Percentiles rank a stretch among this genome's conserved stretches.
phyloP scores from a whole-genome alignment of 805 yeast genomes.

The Scheffersomyces stipitis region DNA sequence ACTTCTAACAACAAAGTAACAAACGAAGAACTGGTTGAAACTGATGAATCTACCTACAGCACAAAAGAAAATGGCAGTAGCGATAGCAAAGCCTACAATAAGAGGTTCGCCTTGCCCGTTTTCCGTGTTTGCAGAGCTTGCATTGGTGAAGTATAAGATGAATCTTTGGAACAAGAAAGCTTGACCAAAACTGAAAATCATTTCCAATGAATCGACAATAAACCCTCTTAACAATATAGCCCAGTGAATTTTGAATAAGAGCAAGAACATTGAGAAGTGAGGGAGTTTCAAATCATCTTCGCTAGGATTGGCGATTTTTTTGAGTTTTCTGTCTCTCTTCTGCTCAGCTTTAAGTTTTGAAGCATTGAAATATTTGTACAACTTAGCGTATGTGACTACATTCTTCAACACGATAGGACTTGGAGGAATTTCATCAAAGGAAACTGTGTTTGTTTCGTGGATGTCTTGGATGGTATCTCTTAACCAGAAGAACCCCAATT shows the following conservation, averaged over 20 bases:
- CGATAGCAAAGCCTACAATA: constrained; percentile 14
- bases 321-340: neutral
- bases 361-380: constrained; percentile 1
- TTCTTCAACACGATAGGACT: constrained; percentile 3
- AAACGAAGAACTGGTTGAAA: constrained; percentile 17
- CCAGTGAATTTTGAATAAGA: constrained; percentile 5
- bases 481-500: constrained; percentile 20
- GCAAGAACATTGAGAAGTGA: constrained; percentile 4
- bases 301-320: constrained; percentile 2
- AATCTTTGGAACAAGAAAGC: constrained; percentile 13
- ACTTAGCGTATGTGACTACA: constrained; percentile 1
- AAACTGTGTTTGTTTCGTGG: constrained; percentile 19
- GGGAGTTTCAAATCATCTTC: constrained; percentile 4
- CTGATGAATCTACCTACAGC: constrained; percentile 12
- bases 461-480: constrained; percentile 22
- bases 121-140: constrained; percentile 1
- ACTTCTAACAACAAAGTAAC: constrained; percentile 9
- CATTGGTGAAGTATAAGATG: constrained; percentile 13
- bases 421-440: constrained; percentile 13
- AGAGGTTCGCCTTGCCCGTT: constrained; percentile 8
- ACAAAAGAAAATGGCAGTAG: constrained; percentile 7
- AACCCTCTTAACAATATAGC: neutral
- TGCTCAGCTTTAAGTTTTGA: constrained; percentile 1
- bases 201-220: constrained; percentile 1
- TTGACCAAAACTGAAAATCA: constrained; percentile 18